Evolutionary conservation across 177 flowering plant genomes (phyloP), one percentile per base, ranked within the genome.

Genomic region (Vitis hybrid): DNA sequence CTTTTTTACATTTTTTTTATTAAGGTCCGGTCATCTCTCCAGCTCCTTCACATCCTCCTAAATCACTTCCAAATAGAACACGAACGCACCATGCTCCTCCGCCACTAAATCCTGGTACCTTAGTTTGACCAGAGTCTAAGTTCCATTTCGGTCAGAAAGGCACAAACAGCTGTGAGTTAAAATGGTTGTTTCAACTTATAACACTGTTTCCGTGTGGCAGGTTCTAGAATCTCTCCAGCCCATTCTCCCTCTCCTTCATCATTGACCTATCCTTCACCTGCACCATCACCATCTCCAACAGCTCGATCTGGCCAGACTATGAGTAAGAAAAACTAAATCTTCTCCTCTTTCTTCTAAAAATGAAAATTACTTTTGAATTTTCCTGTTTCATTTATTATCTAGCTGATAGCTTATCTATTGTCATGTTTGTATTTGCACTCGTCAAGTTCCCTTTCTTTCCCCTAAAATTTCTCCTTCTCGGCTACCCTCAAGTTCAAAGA

Each of bases 401-500:
- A 66, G 51, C 56, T 24, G 14, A 51, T 60, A 11, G 57, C 12
- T 32, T 69, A 11, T 51, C 52, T 56, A 11, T 56, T 46, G 55
- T 56, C 59, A 19, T 68, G 48, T 56, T 72, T 60, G 24, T 49
- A 56, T 72, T 64, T 74, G 46, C 46, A 40, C 46, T 40, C 46
- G 6, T 64, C 75, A 63, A 88, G 89, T 76, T 54, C 81, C 82
- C 24, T 3, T 73, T 81, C 64, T 55, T 35, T 68, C 83, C 62
- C 91, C 89, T 32, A 67, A 72, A 70, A 68, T 70, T 60, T 75
- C 88, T 65, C 90, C 94, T 59, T 59, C 78, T 48, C 21, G 60
- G 52, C 68, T 84, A 70, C 64, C 78, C 12, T 64, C 82, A 68
- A 79, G 73, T 65, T 80, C 89, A 3, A 84, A 75, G 74, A 55